Evolutionary conservation across 345 rosid species (phyloP), one percentile per base, ranked within the genome.

Genomic region (Sonneratia caseolaris): DNA sequence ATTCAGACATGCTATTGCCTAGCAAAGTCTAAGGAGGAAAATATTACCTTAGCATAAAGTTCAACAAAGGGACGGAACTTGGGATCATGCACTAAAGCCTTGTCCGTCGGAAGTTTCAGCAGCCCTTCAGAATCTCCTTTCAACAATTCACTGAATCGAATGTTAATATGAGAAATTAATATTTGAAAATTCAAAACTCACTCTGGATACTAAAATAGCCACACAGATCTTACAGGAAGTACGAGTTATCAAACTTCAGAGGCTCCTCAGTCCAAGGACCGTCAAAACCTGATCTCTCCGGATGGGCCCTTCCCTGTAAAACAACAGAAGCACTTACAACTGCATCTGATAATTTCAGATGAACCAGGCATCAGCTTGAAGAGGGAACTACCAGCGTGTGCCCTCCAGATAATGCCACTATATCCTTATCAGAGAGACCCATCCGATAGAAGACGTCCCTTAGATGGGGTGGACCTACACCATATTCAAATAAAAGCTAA

Each of bases 181-280:
- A 55, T 57, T 56, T 8, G 38, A 40, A 21, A 37, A 3, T 12
- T 66, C 51, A 38, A 22, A 3, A 42, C 22, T 5, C 4, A 10
- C 55, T 18, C 14, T 42, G 32, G 61, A 43, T 38, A 76, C 15
- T 16, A 36, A 72, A 48, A 11, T 12, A 45, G 7, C 49, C 6
- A 48, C 15, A 48, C 66, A 67, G 76, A 77, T 68, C 80, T 89
- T 89, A 91, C 99, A 85, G 76, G n/a, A 95, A 95, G 80, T 95
- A 92, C 1, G 99, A 88, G 84, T 92, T 92, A 68, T 90, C 97
- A 77, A 95, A 91, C 83, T 91, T 91, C 74, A 91, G 84, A 55
- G 98, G 97, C 75, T 91, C 95, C 79, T 79, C 76, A 56, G 97
- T 94, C 98, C 98, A 94, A 51, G 99, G 91, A 53, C 99, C 99